Evolutionary conservation across 371 early-diverging fungal species (phyloP).

Genomic region (Entomophthora muscae): DNA sequence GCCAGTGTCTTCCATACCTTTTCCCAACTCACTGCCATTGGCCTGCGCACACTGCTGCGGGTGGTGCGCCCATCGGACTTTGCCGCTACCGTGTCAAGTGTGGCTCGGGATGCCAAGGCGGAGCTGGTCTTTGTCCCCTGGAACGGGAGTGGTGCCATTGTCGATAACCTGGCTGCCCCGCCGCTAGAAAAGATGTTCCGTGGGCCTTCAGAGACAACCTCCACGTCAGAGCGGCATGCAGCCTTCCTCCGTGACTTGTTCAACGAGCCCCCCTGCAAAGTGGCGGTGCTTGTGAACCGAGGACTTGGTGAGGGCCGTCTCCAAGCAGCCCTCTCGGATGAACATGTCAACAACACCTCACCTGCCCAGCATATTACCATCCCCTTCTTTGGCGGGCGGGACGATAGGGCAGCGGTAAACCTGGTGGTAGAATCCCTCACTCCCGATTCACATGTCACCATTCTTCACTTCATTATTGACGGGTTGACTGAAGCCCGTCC

Average conservation of each 20-base stretch:
- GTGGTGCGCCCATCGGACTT: slow-evolving; percentile 22
- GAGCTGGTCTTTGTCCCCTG: slow-evolving; percentile 27
- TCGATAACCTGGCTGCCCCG: slow-evolving; percentile 2
- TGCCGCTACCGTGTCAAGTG: slow-evolving; percentile 22
- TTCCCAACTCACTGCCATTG: slow-evolving; percentile 35
- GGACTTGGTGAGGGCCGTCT: slow-evolving; percentile 29
- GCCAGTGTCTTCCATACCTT: slow-evolving; percentile 55
- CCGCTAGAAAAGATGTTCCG: slow-evolving; percentile 4
- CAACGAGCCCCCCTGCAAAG: slow-evolving; percentile 16
- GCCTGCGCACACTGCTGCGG: slow-evolving; percentile 18
- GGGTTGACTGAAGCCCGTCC: background rate
- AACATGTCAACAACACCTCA: slow-evolving; percentile 7
- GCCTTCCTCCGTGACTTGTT: slow-evolving; percentile 25
- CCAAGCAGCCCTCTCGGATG: background rate
- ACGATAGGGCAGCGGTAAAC: slow-evolving; percentile 32
- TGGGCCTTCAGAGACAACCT: slow-evolving; percentile 3
- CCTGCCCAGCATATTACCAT: slow-evolving; percentile 14
- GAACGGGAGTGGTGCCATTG: slow-evolving; percentile 13
- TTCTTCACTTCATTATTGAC: slow-evolving; percentile 11
- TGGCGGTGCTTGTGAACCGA: slow-evolving; percentile 51
- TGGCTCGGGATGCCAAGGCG: slow-evolving; percentile 16
- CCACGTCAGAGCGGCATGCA: slow-evolving; percentile 21
- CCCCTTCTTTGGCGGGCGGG: slow-evolving; percentile 39
- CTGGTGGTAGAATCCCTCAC: slow-evolving; percentile 16
- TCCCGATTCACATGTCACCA: slow-evolving; percentile 14